A percentile compares a stretch with the other conserved stretches of the same genome.
These are phyloP conservation scores for Pseudevernia furfuracea DNA, from an alignment of 495 filamentous ascomycete species.

Conservation along the genomic window DNA sequence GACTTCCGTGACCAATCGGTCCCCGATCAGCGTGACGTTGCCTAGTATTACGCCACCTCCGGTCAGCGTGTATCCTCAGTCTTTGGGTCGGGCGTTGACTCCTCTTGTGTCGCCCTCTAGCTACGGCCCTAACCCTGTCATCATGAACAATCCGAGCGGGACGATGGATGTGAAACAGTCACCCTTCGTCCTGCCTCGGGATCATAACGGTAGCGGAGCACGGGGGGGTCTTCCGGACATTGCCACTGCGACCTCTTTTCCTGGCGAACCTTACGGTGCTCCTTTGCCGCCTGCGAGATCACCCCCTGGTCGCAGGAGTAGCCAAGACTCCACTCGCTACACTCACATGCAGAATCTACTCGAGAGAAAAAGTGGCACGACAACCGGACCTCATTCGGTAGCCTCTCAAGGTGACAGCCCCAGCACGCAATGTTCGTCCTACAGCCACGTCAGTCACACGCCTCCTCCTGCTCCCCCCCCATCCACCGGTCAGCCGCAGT, in stretches of 20 bases:
- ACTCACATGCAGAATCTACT: constrained; percentile 7
- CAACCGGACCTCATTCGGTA: constrained; percentile 31
- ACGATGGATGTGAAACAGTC: constrained; percentile 44
- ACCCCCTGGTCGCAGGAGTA: constrained; percentile 22
- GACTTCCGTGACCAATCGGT: constrained; percentile 19
- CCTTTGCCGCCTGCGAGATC: constrained; percentile 31
- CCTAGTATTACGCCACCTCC: constrained; percentile 28
- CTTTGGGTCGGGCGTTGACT: constrained; percentile 43
- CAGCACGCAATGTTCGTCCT: constrained; percentile 44
- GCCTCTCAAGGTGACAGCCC: constrained; percentile 50
- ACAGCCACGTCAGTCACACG: constrained; percentile 41
- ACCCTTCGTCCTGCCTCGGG: constrained; percentile 33
- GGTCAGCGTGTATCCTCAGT: constrained; percentile 33
- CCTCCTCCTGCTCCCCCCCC: constrained; percentile 20
- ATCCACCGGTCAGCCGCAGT: constrained; percentile 27
- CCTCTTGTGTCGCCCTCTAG: constrained; percentile 55
- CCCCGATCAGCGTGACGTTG: constrained; percentile 23
- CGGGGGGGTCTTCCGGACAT: constrained; percentile 11
- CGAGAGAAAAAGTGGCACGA: constrained; percentile 31
- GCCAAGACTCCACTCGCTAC: constrained; percentile 21
- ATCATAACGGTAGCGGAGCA: constrained; percentile 17
- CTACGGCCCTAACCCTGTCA: constrained; percentile 38
- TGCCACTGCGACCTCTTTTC: constrained; percentile 28
- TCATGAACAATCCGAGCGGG: constrained; percentile 35
- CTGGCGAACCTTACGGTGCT: constrained; percentile 25